These are phyloP conservation scores for Gryganskiella cystojenkinii DNA, from an alignment of 192 early-diverging fungal species.

Conservation along the genomic window DNA sequence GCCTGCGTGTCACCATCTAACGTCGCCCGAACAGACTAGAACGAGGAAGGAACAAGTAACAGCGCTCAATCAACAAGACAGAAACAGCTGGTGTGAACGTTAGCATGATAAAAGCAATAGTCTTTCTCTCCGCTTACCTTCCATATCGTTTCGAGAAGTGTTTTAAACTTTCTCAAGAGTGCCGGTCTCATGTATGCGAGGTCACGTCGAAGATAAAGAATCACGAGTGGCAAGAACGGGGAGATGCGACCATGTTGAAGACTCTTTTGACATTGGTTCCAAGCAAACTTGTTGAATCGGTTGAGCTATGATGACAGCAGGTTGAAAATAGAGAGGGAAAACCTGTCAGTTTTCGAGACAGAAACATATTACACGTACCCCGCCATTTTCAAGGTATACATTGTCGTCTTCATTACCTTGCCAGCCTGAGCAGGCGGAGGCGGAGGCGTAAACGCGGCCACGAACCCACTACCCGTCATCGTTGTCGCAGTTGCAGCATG, in stretches of 20 bases:
- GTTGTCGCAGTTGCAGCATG: too few relatives aligned
- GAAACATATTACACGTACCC: too few relatives aligned
- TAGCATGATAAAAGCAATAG: slow-evolving; percentile 1
- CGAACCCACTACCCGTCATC: background rate
- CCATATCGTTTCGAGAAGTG: slow-evolving; percentile 50
- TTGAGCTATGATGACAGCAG: slow-evolving; percentile 39
- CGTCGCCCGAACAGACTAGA: slow-evolving; percentile 31
- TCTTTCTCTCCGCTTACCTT: slow-evolving; percentile 21
- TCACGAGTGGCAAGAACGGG: slow-evolving; percentile 53
- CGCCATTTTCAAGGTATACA: too few relatives aligned
- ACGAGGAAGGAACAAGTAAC: background rate
- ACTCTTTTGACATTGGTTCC: slow-evolving; percentile 50
- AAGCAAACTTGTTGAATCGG: slow-evolving; percentile 58
- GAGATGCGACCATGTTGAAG: slow-evolving; percentile 40
- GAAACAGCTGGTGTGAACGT: background rate
- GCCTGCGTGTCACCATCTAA: slow-evolving; percentile 43
- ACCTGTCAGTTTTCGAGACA: too few relatives aligned
- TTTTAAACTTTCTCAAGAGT: slow-evolving; percentile 35
- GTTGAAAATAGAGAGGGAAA: too few relatives aligned
- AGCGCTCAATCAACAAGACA: background rate
- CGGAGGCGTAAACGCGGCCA: background rate
- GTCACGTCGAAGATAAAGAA: slow-evolving; percentile 53
- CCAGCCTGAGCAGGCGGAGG: slow-evolving; percentile 17
- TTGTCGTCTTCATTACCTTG: slow-evolving; percentile 35
- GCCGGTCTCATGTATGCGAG: slow-evolving; percentile 53